Evolutionary conservation across 1,139 yeast species (phyloP).

Genomic region (Kluyveromyces marxianus): DNA sequence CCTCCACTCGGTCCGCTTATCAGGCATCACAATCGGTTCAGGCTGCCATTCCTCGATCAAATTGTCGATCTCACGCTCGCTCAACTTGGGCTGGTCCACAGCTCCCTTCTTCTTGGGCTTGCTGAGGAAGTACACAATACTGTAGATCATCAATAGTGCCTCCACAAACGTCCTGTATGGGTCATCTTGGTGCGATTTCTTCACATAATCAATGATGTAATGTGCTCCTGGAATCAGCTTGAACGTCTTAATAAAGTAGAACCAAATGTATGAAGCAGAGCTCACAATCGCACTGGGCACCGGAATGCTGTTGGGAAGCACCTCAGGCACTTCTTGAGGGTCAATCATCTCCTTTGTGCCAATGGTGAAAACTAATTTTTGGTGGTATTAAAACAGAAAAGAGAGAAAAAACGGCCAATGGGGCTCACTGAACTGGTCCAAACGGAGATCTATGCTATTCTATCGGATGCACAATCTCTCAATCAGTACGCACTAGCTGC

Average conservation of each 20-base stretch:
- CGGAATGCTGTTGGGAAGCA: constrained; percentile 24
- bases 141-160: constrained; percentile 70
- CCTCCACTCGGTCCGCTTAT: constrained; percentile 52
- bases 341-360: not conserved
- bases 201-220: constrained; percentile 66
- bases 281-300: constrained; percentile 20
- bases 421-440: no score
- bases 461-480: no score
- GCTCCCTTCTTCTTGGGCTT: constrained; percentile 69
- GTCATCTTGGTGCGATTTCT: constrained; percentile 87
- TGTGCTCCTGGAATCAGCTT: constrained; percentile 68
- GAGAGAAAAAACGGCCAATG: no score
- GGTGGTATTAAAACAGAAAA: not conserved
- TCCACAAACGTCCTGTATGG: constrained; percentile 87
- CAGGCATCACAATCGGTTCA: constrained; percentile 60
- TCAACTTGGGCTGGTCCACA: constrained; percentile 61
- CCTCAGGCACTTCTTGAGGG: constrained; percentile 14
- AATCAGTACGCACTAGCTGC: no score
- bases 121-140: constrained; percentile 69
- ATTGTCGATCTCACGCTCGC: constrained; percentile 68
- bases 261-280: constrained; percentile 23
- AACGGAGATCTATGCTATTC: no score
- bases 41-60: constrained; percentile 89
- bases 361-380: not conserved
- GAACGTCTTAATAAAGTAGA: constrained; percentile 12